Evolutionary conservation across 805 yeast genomes (phyloP), one percentile per base, ranked within the genome.

Genomic region (Candida caryicola): DNA sequence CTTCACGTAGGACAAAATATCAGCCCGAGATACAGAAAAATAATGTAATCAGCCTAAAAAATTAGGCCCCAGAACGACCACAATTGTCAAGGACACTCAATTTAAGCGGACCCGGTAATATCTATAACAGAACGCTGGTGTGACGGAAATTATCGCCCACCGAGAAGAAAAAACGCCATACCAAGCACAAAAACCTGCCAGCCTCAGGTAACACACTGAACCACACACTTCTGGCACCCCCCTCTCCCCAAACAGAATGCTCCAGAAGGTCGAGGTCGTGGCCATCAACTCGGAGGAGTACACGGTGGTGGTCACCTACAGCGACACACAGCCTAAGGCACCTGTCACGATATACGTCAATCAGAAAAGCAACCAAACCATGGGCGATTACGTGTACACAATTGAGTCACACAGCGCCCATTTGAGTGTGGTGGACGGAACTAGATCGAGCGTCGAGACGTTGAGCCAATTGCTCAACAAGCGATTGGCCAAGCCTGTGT

Each of bases 281-380:
- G 23, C 27, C 4, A 21, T 50, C 9, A 40, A 47, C 27, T 33
- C 32, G 18, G 32, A 17, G 8, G 54, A 49, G 15, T 53, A 39
- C 35, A 37, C 40, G 15, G 29, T 47, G 21, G 50, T 46, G 26
- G 49, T 45, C 16, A 43, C 50, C 10, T 33, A 37, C 30, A 14
- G 38, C 16, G 29, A 35, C 7, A 25, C 29, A 12, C 10, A 7
- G 7, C 35, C 47, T 12, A 47, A 40, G n/a, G 40, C 52, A 2
- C 67, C 66, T 6, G 45, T 55, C 4, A 49, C 64, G n/a, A 54
- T 62, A 10, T 62, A 62, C 43, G 39, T 62, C 18, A 62, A 55
- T 40, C 55, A 57, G 32, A 33, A 25, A 10, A 50, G 51, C 25
- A 58, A 56, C 37, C 16, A 30, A 1, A 19, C 40, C 12, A 43